phyloP scores from a whole-genome alignment of 441 rosid genomes.

The Adansonia gregorii region DNA sequence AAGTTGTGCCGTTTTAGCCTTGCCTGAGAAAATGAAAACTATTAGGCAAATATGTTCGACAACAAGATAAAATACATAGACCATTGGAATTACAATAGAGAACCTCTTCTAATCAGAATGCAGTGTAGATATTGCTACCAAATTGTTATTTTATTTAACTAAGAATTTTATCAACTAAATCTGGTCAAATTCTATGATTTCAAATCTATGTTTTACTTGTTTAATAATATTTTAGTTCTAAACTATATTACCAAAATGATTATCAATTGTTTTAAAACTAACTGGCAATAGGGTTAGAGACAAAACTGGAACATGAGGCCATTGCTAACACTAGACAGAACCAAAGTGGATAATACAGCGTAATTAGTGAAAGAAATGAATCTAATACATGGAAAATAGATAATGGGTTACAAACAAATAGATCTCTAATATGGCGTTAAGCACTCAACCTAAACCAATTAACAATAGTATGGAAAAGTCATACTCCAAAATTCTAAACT shows the following conservation, averaged over 20 bases:
- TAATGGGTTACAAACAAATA: background rate
- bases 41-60: background rate
- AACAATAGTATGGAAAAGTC: background rate
- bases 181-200: background rate
- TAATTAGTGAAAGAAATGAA: background rate
- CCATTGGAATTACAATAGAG: background rate
- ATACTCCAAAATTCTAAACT: background rate
- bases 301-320: background rate
- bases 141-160: background rate
- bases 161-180: slow-evolving; percentile 9
- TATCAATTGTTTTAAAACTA: background rate
- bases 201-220: background rate
- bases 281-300: background rate
- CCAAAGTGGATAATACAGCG: background rate
- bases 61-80: background rate
- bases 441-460: background rate
- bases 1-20: slow-evolving; percentile 87
- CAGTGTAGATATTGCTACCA: background rate
- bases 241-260: background rate
- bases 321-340: background rate
- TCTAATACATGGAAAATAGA: background rate
- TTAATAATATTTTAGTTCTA: background rate
- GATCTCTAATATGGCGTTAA: background rate
- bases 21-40: slow-evolving; percentile 45
- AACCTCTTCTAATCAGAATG: background rate